A percentile compares a stretch with the other conserved stretches of the same genome.
phyloP scores from a whole-genome alignment of 257 asterid genomes.

The Leonotis leonurus region DNA sequence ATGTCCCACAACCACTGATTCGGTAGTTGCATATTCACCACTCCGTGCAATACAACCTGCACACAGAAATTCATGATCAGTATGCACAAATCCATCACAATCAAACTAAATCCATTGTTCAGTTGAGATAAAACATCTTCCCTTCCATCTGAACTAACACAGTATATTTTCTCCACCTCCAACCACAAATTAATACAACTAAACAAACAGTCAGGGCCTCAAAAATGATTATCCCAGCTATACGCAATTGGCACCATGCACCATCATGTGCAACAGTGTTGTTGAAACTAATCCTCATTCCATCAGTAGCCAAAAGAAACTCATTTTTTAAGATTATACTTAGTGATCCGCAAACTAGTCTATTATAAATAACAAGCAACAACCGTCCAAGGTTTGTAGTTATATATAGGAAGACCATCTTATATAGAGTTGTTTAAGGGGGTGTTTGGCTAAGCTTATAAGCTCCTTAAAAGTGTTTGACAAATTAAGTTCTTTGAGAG shows the following conservation, averaged over 20 bases:
- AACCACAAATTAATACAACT: not conserved
- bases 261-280: too few relatives aligned
- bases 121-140: not conserved
- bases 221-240: not conserved
- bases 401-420: not conserved
- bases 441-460: too few relatives aligned
- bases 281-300: not conserved
- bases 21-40: constrained; percentile 94
- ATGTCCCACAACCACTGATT: constrained; percentile 99
- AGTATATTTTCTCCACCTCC: not conserved
- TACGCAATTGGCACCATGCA: too few relatives aligned
- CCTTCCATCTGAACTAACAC: not conserved
- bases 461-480: too few relatives aligned
- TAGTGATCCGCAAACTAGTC: not conserved
- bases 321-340: not conserved
- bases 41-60: constrained; percentile 89
- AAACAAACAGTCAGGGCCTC: not conserved
- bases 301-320: not conserved
- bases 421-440: not conserved
- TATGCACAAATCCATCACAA: not conserved
- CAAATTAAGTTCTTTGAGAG: too few relatives aligned
- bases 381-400: not conserved
- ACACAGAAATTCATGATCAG: not conserved
- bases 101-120: not conserved
- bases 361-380: not conserved